phyloP scores from a whole-genome alignment of 805 yeast species.

The Candida nanaspora region DNA sequence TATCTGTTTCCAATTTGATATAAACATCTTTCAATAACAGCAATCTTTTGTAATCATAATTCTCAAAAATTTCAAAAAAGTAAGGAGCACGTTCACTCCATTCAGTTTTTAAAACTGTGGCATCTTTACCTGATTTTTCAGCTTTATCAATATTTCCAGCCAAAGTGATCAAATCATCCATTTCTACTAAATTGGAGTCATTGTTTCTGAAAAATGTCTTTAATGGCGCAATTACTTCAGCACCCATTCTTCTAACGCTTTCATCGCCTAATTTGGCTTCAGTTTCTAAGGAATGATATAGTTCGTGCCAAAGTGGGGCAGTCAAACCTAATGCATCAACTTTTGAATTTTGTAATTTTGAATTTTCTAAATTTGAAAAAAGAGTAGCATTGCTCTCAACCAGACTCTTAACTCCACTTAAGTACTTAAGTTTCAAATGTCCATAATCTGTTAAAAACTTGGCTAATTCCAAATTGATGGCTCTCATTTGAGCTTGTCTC shows the following conservation, averaged over 20 bases:
- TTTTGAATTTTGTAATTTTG: slow-evolving; percentile 38
- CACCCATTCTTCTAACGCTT: slow-evolving; percentile 44
- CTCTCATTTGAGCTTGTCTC: slow-evolving; percentile 47
- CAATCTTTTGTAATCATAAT: slow-evolving; percentile 58
- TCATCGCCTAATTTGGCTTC: slow-evolving; percentile 39
- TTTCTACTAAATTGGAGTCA: slow-evolving; percentile 33
- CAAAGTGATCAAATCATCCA: slow-evolving; percentile 27
- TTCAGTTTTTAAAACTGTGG: slow-evolving; percentile 39
- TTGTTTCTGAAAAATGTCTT: slow-evolving; percentile 46
- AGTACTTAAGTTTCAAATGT: slow-evolving; percentile 38
- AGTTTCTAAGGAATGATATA: slow-evolving; percentile 31
- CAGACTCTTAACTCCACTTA: slow-evolving; percentile 36
- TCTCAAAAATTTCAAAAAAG: slow-evolving; percentile 67
- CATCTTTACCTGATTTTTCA: slow-evolving; percentile 20
- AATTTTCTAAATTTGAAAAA: slow-evolving; percentile 28
- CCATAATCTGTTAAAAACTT: slow-evolving; percentile 51
- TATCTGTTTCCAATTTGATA: slow-evolving; percentile 55
- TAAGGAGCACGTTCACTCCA: slow-evolving; percentile 80
- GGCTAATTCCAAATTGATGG: slow-evolving; percentile 54
- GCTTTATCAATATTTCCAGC: slow-evolving; percentile 15
- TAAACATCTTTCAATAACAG: slow-evolving; percentile 58
- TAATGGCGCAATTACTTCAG: slow-evolving; percentile 50
- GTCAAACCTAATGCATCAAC: slow-evolving; percentile 41
- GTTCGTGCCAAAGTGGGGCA: slow-evolving; percentile 36
- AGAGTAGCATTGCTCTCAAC: slow-evolving; percentile 28